These are phyloP conservation scores for Gelatoporia subvermispora DNA, from an alignment of 768 basidiomycete species.

Conservation along the genomic window DNA sequence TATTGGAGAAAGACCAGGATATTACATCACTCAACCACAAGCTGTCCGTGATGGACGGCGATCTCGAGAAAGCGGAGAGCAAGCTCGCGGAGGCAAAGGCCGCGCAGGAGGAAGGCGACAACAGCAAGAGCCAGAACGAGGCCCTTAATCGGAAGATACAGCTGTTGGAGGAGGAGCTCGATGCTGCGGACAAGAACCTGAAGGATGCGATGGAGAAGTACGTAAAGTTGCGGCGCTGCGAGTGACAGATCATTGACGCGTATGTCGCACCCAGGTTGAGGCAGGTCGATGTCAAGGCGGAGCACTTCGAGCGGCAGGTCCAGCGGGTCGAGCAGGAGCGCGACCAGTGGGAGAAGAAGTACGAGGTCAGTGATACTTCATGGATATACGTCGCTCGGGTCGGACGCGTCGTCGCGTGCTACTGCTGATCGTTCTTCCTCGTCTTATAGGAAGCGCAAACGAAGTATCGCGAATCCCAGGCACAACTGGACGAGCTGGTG, in stretches of 20 bases:
- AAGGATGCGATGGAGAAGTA: conserved; percentile 97
- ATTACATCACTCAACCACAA: conserved; percentile 75
- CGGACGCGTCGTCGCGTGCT: background rate
- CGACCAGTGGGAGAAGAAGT: conserved; percentile 91
- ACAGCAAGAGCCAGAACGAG: conserved; percentile 68
- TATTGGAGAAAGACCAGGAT: conserved; percentile 83
- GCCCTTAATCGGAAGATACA: conserved; percentile 77
- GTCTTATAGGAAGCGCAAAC: conserved; percentile 54
- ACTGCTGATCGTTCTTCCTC: conserved; percentile 6
- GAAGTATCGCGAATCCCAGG: conserved; percentile 71
- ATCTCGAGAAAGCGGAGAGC: conserved; percentile 67
- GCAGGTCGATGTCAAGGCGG: conserved; percentile 97
- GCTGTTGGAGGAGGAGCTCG: conserved; percentile 92
- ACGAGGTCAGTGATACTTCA: conserved; percentile 57
- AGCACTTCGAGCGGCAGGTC: conserved; percentile 94
- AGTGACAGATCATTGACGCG: conserved; percentile 3
- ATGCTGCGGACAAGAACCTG: conserved; percentile 90
- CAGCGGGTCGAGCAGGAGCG: conserved; percentile 84
- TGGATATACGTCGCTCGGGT: background rate
- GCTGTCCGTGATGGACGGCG: conserved; percentile 55
- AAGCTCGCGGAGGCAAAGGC: conserved; percentile 64
- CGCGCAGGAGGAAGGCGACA: conserved; percentile 62
- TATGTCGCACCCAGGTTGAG: conserved; percentile 56
- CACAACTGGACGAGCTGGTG: conserved; percentile 82
- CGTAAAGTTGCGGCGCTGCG: conserved; percentile 28